Base-by-base conservation (phyloP, 1,284 basidiomycete genomes). In the Moniliophthora roreri region DNA sequence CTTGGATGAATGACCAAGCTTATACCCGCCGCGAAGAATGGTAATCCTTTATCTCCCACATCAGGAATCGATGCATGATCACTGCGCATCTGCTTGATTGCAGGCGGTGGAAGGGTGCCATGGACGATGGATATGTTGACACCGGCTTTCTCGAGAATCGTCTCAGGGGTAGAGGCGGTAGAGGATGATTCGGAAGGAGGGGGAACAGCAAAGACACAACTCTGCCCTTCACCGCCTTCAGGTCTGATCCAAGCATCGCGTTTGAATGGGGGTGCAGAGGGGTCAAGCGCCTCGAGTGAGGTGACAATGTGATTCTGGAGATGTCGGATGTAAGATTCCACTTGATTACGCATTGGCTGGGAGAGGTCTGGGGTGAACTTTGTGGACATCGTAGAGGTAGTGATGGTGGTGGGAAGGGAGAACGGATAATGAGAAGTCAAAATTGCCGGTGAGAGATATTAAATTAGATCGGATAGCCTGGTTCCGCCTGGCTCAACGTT, bases 51-150 rank as follows among this genome's bases (percentile, higher is more conserved):
- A 38, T 6, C 6, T n/a, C n/a, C n/a, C 7, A 74, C 50, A 74
- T 79, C 73, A 61, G 87, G 82, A 57, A 93, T 80, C 20, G 84
- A 85, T 32, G 80, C 79, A 68, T 98, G 95, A 70, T 98, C 93
- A 24, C 92, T 90, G 45, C 90, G 81, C 96, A 99, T 99, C 75
- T 97, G 93, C 65, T 84, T 82, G 67, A 98, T 88, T 2, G 95
- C 96, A n/a, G 87, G 75, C 0, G 93, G 93, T 1, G 95, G 93
- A 1, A 99, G 84, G 32, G 76, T 80, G 36, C 95, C 95, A 66
- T 98, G 87, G 1, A 98, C 93, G 65, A 98, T 79, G 26, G 91
- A 93, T 62, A 98, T 90, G 73, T 98, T 98, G 52, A 98, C 94
- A 1, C 97, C 97, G 1, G 90, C 96, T 71, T 99, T 99, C 69